Evolutionary conservation across 768 basidiomycete species (phyloP), one percentile per base, ranked within the genome.

Genomic region (Serendipita indica): DNA sequence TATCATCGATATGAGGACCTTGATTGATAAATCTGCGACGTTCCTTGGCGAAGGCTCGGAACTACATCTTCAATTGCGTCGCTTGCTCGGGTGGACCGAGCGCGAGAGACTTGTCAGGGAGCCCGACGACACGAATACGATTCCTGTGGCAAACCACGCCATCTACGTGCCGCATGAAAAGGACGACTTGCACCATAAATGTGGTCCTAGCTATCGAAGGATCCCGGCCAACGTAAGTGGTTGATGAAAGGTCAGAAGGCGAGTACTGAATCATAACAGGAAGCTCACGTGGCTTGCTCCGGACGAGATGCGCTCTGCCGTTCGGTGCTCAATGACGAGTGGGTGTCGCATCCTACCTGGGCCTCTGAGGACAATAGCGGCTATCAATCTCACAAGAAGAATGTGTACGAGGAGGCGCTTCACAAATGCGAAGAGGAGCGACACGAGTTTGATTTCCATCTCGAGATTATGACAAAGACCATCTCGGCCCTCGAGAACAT

Each of bases 341-440:
- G 96, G 94, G 91, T 98, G 10, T 96, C 94, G 13, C 94, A 98
- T 69, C 94, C 96, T 2, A 94, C 92, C 1, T 96, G 92, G 89
- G 91, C 91, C 6, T 93, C 91, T 20, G 94, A 98, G 68, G 92
- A 94, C 67, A 54, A 54, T 30, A 81, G 92, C 0, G 92, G 89
- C 7, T 96, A 96, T 65, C 80, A 90, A 62, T 78, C 93, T 3
- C 89, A 97, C 70, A 94, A 96, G 76, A 97, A 97, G 75, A 99
- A 97, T 67, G 78, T 81, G 3, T 97, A 86, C 69, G 96, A 99
- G 70, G 94, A 97, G 66, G 87, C 89, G 0, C 75, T 98, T 59
- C 92, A 98, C 73, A 90, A 90, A 71, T 86, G 90, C 65, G 96
- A 99, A 70, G 94, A 99, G 70, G 96, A 99, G 70, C 82, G 96